Percentiles rank a stretch among this genome's conserved stretches.
Conservation (phyloP, 1,284 basidiomycete species). For the Melampsora americana region DNA sequence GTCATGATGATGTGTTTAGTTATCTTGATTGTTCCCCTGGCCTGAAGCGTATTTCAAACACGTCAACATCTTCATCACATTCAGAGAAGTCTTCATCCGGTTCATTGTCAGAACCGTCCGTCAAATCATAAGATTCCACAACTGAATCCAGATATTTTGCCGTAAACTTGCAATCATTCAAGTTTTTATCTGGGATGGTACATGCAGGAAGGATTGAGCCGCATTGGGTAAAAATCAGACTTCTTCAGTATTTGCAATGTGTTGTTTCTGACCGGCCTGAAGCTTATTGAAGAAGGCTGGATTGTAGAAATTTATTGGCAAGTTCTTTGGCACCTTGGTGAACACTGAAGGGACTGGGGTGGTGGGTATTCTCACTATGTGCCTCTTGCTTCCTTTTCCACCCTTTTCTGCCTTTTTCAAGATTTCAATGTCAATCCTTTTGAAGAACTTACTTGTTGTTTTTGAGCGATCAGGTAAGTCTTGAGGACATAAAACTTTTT, state of each 20-base stretch:
- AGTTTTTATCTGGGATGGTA: too few relatives aligned
- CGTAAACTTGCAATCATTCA: too few relatives aligned
- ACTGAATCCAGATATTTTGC: too few relatives aligned
- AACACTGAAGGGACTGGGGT: neutral
- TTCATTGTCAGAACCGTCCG: neutral
- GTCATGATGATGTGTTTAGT: too few relatives aligned
- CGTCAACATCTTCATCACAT: too few relatives aligned
- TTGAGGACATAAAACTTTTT: constrained; percentile 6
- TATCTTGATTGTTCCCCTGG: too few relatives aligned
- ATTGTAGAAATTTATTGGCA: constrained; percentile 26
- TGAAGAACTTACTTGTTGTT: constrained; percentile 24
- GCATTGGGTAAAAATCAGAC: constrained; percentile 26
- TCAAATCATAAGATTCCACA: too few relatives aligned
- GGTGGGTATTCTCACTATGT: constrained; percentile 6
- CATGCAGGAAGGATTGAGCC: neutral
- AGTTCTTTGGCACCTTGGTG: neutral
- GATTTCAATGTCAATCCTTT: constrained; percentile 10
- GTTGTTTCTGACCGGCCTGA: neutral
- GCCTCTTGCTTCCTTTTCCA: neutral
- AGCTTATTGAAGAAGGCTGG: neutral
- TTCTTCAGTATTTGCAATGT: neutral
- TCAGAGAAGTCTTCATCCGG: too few relatives aligned
- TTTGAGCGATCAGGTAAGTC: constrained; percentile 11
- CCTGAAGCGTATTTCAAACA: too few relatives aligned
- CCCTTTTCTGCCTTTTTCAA: constrained; percentile 1